Conservation (phyloP, 768 basidiomycete species). For the Kwoniella dendrophila region DNA sequence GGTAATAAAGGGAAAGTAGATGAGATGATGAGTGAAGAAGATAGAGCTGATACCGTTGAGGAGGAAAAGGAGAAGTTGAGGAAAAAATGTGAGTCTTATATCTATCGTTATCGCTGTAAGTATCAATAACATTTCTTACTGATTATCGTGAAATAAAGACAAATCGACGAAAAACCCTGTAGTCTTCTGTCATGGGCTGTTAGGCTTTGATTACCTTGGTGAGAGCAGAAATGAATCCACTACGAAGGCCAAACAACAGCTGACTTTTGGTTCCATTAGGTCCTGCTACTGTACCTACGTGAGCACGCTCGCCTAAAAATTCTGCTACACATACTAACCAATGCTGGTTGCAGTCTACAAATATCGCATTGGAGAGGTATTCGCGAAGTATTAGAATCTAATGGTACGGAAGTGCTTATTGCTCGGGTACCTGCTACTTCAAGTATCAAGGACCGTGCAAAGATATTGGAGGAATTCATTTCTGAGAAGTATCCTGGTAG, state of each 20-base stretch:
- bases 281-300: slow-evolving; percentile 51
- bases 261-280: slow-evolving; percentile 26
- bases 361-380: slow-evolving; percentile 97
- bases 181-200: slow-evolving; percentile 92
- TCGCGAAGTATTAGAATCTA: slow-evolving; percentile 83
- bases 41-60: slow-evolving; percentile 61
- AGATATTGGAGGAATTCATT: slow-evolving; percentile 81
- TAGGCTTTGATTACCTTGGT: slow-evolving; percentile 59
- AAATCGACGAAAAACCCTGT: slow-evolving; percentile 77
- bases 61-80: slow-evolving; percentile 60
- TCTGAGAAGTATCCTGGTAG: slow-evolving; percentile 77
- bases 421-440: slow-evolving; percentile 92
- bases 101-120: background rate
- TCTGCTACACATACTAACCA: background rate
- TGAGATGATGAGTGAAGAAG: slow-evolving; percentile 62
- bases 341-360: slow-evolving; percentile 66
- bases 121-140: background rate
- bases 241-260: slow-evolving; percentile 4
- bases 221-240: background rate
- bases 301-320: slow-evolving; percentile 5
- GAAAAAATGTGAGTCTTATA: slow-evolving; percentile 67
- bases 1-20: slow-evolving; percentile 61
- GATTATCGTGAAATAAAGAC: slow-evolving; percentile 59
- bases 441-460: slow-evolving; percentile 82
- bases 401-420: slow-evolving; percentile 85